Evolutionary conservation across 306 rosid genomes (phyloP).

Genomic region (Senna siamea): DNA sequence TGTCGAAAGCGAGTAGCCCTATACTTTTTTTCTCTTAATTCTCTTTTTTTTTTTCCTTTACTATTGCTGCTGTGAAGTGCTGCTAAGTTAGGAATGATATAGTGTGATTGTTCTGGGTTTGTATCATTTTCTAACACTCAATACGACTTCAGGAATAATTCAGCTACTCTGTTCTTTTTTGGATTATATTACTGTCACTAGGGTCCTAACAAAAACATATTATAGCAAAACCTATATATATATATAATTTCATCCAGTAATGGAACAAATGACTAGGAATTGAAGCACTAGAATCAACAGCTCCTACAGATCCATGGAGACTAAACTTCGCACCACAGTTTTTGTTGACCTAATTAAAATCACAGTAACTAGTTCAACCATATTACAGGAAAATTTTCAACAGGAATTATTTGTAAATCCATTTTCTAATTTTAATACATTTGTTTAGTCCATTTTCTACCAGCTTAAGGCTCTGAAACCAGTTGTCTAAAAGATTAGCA

Average conservation of each 20-base stretch:
- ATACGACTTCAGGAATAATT: too few relatives aligned
- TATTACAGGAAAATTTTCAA: background rate
- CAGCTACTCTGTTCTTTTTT: too few relatives aligned
- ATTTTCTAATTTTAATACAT: background rate
- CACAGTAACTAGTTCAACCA: slow-evolving; percentile 19
- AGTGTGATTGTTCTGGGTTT: too few relatives aligned
- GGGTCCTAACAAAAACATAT: too few relatives aligned
- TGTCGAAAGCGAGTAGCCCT: too few relatives aligned
- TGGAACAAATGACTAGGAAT: slow-evolving; percentile 19
- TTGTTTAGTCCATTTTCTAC: slow-evolving; percentile 9
- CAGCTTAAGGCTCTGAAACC: slow-evolving; percentile 12
- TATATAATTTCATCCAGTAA: slow-evolving; percentile 8
- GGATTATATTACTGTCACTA: too few relatives aligned
- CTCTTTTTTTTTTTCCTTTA: too few relatives aligned
- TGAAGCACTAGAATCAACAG: slow-evolving; percentile 8
- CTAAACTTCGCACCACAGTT: slow-evolving; percentile 3
- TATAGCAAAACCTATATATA: slow-evolving; percentile 18
- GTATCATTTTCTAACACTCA: too few relatives aligned
- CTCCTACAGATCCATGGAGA: slow-evolving; percentile 9
- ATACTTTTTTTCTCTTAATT: too few relatives aligned
- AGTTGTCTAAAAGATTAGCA: slow-evolving; percentile 11
- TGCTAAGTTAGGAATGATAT: too few relatives aligned
- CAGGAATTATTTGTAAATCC: background rate
- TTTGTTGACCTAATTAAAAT: slow-evolving; percentile 26
- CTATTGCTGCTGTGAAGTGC: too few relatives aligned